Base-by-base conservation (phyloP, 495 filamentous ascomycete species). In the Coniosporium apollinis region DNA sequence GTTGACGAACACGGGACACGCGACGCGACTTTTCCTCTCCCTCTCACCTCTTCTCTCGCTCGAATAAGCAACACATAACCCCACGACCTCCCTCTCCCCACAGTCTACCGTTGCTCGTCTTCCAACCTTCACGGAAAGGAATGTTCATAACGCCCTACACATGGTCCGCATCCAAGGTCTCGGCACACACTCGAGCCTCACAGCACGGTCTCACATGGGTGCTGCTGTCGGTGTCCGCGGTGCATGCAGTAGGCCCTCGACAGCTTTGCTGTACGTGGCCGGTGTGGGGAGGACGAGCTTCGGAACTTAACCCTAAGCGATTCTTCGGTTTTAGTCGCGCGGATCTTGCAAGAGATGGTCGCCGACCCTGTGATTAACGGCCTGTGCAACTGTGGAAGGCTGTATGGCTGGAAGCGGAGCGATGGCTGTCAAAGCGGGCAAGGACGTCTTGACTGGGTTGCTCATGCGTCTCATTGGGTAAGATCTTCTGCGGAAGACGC, bases 231-330 rank as follows among this genome's bases (percentile, higher is more conserved):
- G n/a, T 44, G 33, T 34, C 36, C 33, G 38, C 42, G 39, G 33
- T 33, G 15, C 39, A 34, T 33, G 41, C 46, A 38, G 25, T 39
- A 39, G 41, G 34, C 49, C 48, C 46, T 42, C 43, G 42, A 36
- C 51, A 37, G 36, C 25, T 37, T 45, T 47, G 47, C 39, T 47
- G 49, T 45, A 47, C 42, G 44, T 24, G 45, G 51, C 8, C 43
- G 41, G 42, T 52, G 43, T 38, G 52, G 49, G 58, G 64, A 61
- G 70, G 67, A 67, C 61, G 59, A 58, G 58, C 55, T 53, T 70
- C 65, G 74, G 75, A 79, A 77, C 75, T 79, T 81, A 81, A 81
- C 76, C 76, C 76, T 81, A 81, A 72, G 59, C 50, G 51, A 51
- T n/a, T 55, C 47, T 58, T 66, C 65, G 72, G 71, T 74, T 65